Evolutionary conservation across 208 protist species (phyloP), one percentile per base, ranked within the genome.

Genomic region (Crithidia expoeki): DNA sequence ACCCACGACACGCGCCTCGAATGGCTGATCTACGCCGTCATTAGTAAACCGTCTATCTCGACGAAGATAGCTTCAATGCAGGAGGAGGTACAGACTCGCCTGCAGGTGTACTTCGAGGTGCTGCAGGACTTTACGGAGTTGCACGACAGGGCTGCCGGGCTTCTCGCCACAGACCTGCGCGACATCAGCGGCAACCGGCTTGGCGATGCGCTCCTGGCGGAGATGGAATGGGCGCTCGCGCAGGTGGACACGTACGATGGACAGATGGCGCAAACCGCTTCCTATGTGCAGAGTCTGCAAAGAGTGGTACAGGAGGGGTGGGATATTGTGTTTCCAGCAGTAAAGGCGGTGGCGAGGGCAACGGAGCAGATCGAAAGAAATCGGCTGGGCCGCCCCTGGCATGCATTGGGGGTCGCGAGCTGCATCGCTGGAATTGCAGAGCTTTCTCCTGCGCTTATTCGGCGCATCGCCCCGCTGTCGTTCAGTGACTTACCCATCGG

Each of bases 311-410:
- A 74, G 46, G 81, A 86, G 21, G 79, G 76, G 42, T 96, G 88
- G 91, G 70, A 57, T 19, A 32, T 56, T 6, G 52, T 96, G 11
- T 65, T 81, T 50, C 55, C 69, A 14, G 68, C 80, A 19, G 32
- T 96, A 25, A 55, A 76, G 30, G 53, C 77, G 47, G 36, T 72
- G 72, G 25, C 75, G 64, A 56, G 44, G 66, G 27, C 57, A 73
- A 32, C 40, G 87, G 60, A 59, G 36, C 80, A 89, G 21, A 83
- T 96, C 33, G 88, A 94, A 72, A 38, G 3, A 3, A 36, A 79
- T 23, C 90, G 91, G 56, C 75, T 96, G 34, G 80, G 85, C 5
- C 88, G 88, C 14, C 63, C 74, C 4, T 96, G 81, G 82, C 46
- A 68, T 30, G 56, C 72, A 36, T 59, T 55, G 25, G 79, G 85